Evolutionary conservation across 306 rosid genomes (phyloP).

Genomic region (Cucumis sativus): Cucumber_9930_V3 NC_026658.2:26330001-26330500

Average conservation of each 20-base stretch:
- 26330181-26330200: not conserved
- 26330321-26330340: not conserved
- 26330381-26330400: slow-evolving; percentile 9
- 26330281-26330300: not conserved
- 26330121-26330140: not conserved
- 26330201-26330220: not conserved
- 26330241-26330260: not conserved
- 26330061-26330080: not conserved
- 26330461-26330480: slow-evolving; percentile 66
- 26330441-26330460: slow-evolving; percentile 20
- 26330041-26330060: not conserved
- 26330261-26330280: not conserved
- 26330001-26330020: no score
- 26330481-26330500: slow-evolving; percentile 62
- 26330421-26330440: no score
- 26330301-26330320: not conserved
- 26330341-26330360: not conserved
- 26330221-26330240: not conserved
- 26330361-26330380: not conserved
- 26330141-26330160: not conserved
- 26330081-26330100: not conserved
- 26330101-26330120: not conserved
- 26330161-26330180: not conserved
- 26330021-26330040: not conserved
- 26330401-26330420: slow-evolving; percentile 17